Evolutionary conservation across 352 stramenopile genomes (phyloP).

Genomic region (Globisporangium nunn): DNA sequence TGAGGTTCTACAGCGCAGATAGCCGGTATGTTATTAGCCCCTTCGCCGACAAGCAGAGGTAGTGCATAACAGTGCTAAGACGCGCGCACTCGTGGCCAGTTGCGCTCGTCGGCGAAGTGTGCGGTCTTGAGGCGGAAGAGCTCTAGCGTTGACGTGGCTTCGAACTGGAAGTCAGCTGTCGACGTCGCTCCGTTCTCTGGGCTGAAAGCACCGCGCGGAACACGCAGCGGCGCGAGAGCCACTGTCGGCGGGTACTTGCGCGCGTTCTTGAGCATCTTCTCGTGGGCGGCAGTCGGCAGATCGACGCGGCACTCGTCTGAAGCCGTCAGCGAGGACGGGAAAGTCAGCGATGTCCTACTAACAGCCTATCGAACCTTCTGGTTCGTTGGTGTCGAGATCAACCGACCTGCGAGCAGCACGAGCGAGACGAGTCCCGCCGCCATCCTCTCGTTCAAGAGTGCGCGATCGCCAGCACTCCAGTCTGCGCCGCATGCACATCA

Average conservation of each 20-base stretch:
- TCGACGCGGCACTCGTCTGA: conserved; percentile 87
- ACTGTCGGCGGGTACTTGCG: conserved; percentile 70
- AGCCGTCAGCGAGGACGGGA: neutral
- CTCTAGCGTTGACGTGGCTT: conserved; percentile 43
- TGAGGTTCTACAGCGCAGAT: conserved; percentile 29
- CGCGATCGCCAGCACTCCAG: conserved; percentile 67
- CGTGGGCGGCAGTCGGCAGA: conserved; percentile 78
- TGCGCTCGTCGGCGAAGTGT: conserved; percentile 53
- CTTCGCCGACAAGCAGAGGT: neutral
- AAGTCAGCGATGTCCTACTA: too few species aligned
- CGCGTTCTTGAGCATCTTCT: conserved; percentile 91
- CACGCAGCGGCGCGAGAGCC: neutral
- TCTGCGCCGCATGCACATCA: conserved; percentile 18
- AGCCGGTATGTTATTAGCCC: neutral
- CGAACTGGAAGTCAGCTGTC: conserved; percentile 17
- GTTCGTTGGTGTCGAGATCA: neutral
- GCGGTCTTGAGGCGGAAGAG: conserved; percentile 43
- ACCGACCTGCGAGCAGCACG: conserved; percentile 76
- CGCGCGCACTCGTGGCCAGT: conserved; percentile 39
- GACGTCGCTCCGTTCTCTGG: neutral
- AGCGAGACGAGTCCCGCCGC: conserved; percentile 96
- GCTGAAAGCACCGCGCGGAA: neutral
- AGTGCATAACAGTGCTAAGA: too few species aligned
- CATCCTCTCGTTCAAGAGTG: conserved; percentile 92
- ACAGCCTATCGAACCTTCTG: neutral